phyloP scores from a whole-genome alignment of 2,329 filamentous ascomycete species.

The Fusarium zealandicum region DNA sequence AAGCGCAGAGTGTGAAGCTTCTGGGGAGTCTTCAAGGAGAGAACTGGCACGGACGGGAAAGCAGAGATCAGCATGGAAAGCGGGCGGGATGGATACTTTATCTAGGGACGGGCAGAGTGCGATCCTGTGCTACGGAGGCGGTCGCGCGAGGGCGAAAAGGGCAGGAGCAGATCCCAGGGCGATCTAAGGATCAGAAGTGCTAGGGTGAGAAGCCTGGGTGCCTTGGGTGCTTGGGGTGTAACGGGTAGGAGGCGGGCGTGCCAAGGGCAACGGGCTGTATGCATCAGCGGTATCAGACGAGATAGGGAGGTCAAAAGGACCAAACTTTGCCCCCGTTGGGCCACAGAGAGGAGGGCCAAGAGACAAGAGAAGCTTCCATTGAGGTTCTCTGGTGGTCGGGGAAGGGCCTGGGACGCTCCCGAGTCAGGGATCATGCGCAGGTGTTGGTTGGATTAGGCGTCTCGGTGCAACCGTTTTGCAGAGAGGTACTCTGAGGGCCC shows the following conservation, averaged over 20 bases:
- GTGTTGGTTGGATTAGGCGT: not conserved
- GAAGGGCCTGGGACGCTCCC: not conserved
- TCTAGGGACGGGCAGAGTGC: not conserved
- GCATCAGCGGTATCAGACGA: constrained; percentile 12
- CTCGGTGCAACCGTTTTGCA: not conserved
- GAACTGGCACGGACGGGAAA: constrained; percentile 5
- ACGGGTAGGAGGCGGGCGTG: too few relatives aligned
- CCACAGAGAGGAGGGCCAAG: too few relatives aligned
- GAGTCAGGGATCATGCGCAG: constrained; percentile 1
- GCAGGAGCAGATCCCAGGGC: constrained; percentile 31
- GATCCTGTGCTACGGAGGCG: constrained; percentile 6
- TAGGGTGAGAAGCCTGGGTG: not conserved
- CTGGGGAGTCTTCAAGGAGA: not conserved
- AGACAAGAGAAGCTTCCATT: constrained; percentile 3
- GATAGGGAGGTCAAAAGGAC: constrained; percentile 3
- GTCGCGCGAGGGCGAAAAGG: constrained; percentile 33
- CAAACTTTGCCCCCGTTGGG: not conserved
- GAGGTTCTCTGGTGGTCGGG: not conserved
- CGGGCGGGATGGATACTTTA: constrained; percentile 24
- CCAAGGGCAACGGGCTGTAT: constrained; percentile 26
- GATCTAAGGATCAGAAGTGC: not conserved
- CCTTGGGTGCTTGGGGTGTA: too few relatives aligned
- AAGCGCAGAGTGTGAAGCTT: not conserved
- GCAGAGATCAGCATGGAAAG: not conserved
- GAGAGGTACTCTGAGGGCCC: not conserved